Evolutionary conservation across 805 yeast species (phyloP).

Genomic region (Schwanniomyces yamadae): DNA sequence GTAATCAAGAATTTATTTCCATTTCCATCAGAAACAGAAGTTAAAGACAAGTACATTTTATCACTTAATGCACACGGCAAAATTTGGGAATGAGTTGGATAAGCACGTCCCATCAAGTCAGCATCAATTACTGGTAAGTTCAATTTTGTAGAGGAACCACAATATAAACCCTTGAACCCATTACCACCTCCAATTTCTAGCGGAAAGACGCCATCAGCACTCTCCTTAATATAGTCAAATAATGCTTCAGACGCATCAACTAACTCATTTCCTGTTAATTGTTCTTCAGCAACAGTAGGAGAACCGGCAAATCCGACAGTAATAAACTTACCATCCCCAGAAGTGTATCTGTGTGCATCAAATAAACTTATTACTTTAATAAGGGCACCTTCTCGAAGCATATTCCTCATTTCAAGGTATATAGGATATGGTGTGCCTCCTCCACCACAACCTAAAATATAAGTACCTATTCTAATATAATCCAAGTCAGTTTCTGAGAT

Average conservation of each 20-base stretch:
- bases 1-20: constrained; percentile 37
- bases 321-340: constrained; percentile 26
- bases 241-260: constrained; percentile 26
- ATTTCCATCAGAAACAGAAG: constrained; percentile 37
- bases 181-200: constrained; percentile 48
- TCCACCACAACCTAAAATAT: constrained; percentile 52
- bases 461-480: constrained; percentile 42
- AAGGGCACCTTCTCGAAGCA: constrained; percentile 31
- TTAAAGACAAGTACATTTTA: constrained; percentile 21
- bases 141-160: constrained; percentile 15
- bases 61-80: constrained; percentile 26
- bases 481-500: constrained; percentile 41
- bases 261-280: constrained; percentile 39
- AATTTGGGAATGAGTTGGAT: constrained; percentile 42
- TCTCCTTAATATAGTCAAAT: constrained; percentile 22
- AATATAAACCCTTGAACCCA: constrained; percentile 26
- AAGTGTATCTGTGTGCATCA: constrained; percentile 20
- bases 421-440: constrained; percentile 49
- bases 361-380: constrained; percentile 35
- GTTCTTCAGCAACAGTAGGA: constrained; percentile 47
- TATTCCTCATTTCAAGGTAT: constrained; percentile 32
- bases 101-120: constrained; percentile 48
- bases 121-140: constrained; percentile 32
- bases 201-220: constrained; percentile 35
- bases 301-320: constrained; percentile 39